Percentiles rank a stretch among this genome's conserved stretches.
Evolutionary conservation across 306 rosid species (phyloP).

Genomic region (Medicago truncatula): DNA sequence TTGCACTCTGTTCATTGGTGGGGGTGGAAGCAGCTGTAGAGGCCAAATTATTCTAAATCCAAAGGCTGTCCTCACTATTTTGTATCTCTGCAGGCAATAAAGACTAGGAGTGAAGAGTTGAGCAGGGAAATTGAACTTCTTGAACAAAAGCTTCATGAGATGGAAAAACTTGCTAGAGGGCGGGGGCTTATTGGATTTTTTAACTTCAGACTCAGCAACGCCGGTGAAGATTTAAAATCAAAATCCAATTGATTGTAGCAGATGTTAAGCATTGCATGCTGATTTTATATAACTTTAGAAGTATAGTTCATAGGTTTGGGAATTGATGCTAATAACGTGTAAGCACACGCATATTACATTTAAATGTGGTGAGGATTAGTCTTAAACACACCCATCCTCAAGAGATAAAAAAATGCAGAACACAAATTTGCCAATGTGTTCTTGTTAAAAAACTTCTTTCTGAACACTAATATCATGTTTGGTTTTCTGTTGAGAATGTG

Average conservation of each 20-base stretch:
- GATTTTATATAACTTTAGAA: slow-evolving; percentile 26
- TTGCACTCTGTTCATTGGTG: slow-evolving; percentile 2
- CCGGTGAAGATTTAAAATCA: slow-evolving; percentile 34
- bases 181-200: slow-evolving; percentile 56
- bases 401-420: not conserved
- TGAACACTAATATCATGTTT: not conserved
- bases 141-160: slow-evolving; percentile 53
- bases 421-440: not conserved
- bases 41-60: slow-evolving; percentile 29
- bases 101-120: slow-evolving; percentile 44
- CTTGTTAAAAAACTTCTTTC: not conserved
- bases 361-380: slow-evolving; percentile 1
- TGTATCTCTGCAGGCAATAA: slow-evolving; percentile 56
- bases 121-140: slow-evolving; percentile 39
- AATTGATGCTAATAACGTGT: not conserved
- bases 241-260: slow-evolving; percentile 41
- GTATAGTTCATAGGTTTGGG: slow-evolving; percentile 4
- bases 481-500: not conserved
- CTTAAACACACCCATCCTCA: not conserved
- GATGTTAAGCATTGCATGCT: slow-evolving; percentile 2
- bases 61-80: slow-evolving; percentile 29
- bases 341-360: not conserved
- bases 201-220: slow-evolving; percentile 48
- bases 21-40: slow-evolving; percentile 24
- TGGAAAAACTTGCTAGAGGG: slow-evolving; percentile 64